Conservation (phyloP, 495 filamentous ascomycete species). For the Tuber melanosporum region DNA sequence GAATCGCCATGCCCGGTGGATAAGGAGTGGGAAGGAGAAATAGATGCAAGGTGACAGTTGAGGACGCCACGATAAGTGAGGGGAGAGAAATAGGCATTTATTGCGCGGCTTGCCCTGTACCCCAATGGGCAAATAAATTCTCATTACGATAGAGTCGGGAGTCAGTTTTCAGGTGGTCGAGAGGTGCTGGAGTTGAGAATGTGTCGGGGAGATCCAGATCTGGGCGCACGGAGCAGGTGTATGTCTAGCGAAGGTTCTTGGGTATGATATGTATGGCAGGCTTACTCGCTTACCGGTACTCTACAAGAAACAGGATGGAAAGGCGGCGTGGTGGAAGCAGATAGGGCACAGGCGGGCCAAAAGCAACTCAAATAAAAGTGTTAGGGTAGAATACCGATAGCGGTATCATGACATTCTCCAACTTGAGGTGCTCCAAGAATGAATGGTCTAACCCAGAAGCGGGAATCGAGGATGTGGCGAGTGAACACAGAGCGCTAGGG, state of each 20-base stretch:
- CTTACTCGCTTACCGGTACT: background rate
- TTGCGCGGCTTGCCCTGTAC: background rate
- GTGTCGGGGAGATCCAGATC: background rate
- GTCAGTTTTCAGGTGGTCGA: background rate
- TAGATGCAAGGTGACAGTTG: background rate
- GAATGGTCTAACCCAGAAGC: background rate
- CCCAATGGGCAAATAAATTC: background rate
- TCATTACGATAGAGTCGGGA: background rate
- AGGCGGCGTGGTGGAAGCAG: background rate
- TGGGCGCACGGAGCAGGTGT: background rate
- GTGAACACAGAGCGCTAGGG: slow-evolving; percentile 23
- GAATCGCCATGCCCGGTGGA: background rate
- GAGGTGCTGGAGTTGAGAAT: background rate
- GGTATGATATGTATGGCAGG: background rate
- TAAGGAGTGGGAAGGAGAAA: background rate
- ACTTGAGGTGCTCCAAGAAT: background rate
- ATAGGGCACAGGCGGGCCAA: background rate
- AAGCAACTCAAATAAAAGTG: background rate
- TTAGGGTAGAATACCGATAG: background rate
- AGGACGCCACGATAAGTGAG: background rate
- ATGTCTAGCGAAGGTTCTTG: background rate
- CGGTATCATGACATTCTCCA: background rate
- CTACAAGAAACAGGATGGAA: background rate
- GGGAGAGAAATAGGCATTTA: background rate
- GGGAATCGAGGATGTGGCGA: slow-evolving; percentile 33